Conservation (phyloP, 805 yeast species). For the Starmerella stigmatis region DNA sequence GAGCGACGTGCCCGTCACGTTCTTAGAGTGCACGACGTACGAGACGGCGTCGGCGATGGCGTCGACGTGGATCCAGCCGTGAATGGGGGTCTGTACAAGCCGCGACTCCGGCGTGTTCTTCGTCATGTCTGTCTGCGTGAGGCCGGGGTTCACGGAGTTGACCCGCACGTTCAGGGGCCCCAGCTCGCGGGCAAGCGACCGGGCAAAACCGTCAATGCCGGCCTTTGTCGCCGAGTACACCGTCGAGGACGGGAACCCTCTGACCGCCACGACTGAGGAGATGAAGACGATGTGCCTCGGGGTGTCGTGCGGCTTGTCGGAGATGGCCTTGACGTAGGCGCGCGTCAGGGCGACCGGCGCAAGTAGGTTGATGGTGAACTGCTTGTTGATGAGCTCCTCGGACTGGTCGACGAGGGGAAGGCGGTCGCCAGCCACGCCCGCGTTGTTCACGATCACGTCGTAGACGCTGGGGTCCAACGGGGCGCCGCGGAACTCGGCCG, state of each 20-base stretch:
- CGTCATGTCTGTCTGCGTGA: constrained; percentile 55
- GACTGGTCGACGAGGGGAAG: constrained; percentile 40
- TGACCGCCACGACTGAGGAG: constrained; percentile 47
- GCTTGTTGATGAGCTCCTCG: constrained; percentile 34
- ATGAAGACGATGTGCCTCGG: constrained; percentile 43
- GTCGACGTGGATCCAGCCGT: constrained; percentile 17
- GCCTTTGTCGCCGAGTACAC: constrained; percentile 64
- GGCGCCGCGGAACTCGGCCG: constrained; percentile 2
- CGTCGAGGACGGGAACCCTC: constrained; percentile 42
- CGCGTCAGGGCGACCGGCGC: constrained; percentile 54
- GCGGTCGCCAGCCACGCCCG: constrained; percentile 53
- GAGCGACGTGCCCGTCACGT: constrained; percentile 19
- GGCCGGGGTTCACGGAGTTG: constrained; percentile 59
- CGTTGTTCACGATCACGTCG: constrained; percentile 35
- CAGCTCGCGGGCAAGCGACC: constrained; percentile 49
- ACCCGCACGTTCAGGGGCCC: constrained; percentile 44
- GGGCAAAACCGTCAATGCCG: constrained; percentile 55
- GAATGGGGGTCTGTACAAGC: constrained; percentile 6
- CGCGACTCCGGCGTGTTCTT: constrained; percentile 3
- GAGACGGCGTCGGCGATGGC: constrained; percentile 19
- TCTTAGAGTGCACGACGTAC: constrained; percentile 12
- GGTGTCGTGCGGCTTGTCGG: constrained; percentile 15
- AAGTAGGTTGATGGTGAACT: constrained; percentile 46
- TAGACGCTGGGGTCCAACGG: constrained; percentile 34
- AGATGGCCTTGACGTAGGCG: constrained; percentile 40